phyloP scores from a whole-genome alignment of 176 grass and related monocot genomes.

The Echinochloa phyllopogon region DNA sequence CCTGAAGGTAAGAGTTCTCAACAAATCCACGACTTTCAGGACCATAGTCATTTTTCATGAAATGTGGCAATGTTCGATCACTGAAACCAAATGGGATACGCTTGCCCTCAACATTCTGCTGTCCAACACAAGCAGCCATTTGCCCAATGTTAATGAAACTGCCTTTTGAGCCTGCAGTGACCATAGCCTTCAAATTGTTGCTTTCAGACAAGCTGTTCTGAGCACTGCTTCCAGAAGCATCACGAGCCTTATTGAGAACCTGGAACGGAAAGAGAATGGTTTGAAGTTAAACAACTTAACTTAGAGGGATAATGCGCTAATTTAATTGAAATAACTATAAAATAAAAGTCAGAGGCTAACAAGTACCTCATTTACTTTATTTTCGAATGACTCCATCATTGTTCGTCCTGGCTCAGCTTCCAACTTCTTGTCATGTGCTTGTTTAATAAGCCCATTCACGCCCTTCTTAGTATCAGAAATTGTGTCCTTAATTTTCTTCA shows the following conservation, averaged over 20 bases:
- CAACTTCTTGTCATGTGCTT: conserved; percentile 61
- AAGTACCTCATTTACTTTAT: conserved; percentile 85
- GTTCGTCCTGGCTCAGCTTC: conserved; percentile 89
- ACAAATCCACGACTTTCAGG: conserved; percentile 98
- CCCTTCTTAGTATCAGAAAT: conserved; percentile 81
- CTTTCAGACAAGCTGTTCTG: conserved; percentile 92
- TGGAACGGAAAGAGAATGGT: conserved; percentile 39
- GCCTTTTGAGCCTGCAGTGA: conserved; percentile 84
- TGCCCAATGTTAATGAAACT: conserved; percentile 84
- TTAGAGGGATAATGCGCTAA: background rate
- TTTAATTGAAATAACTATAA: background rate
- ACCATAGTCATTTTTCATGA: conserved; percentile 87
- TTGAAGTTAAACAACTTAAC: conserved; percentile 24
- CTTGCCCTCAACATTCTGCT: conserved; percentile 90
- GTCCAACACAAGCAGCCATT: conserved; percentile 91
- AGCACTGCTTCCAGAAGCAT: conserved; percentile 78
- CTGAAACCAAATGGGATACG: conserved; percentile 89
- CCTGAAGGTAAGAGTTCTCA: conserved; percentile 90
- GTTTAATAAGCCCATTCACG: conserved; percentile 87
- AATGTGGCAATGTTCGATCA: conserved; percentile 86
- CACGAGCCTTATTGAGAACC: conserved; percentile 95
- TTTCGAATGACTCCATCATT: conserved; percentile 97
- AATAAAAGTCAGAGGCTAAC: conserved; percentile 20
- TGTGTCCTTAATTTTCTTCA: conserved; percentile 84
- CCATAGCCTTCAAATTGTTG: conserved; percentile 91